These are phyloP conservation scores for Diplodia corticola DNA, from an alignment of 2,329 filamentous ascomycete genomes.

Conservation along the genomic window DNA sequence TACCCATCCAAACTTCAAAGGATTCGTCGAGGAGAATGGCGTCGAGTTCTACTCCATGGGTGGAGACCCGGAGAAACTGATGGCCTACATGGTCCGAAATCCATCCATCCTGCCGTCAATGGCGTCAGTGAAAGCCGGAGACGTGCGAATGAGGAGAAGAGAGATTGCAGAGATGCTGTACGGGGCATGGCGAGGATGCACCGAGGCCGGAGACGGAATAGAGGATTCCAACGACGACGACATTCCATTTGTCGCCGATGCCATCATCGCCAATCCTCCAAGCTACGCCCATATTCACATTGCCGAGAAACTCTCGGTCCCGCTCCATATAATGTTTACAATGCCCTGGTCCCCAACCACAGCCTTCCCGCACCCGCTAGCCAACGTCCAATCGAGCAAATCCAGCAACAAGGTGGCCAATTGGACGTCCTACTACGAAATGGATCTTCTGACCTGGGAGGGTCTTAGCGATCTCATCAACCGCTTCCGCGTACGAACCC, in stretches of 20 bases:
- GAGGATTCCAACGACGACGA: neutral
- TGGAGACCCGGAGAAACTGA: constrained; percentile 76
- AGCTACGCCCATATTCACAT: constrained; percentile 76
- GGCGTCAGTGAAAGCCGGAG: constrained; percentile 70
- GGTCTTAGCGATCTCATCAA: constrained; percentile 75
- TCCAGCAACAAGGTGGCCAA: constrained; percentile 73
- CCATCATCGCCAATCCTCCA: constrained; percentile 77
- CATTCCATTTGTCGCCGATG: constrained; percentile 77
- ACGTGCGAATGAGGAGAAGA: constrained; percentile 65
- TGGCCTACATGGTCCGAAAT: constrained; percentile 89
- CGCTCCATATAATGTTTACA: constrained; percentile 86
- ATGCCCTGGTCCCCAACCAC: constrained; percentile 77
- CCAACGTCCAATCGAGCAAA: constrained; percentile 71
- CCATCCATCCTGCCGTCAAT: constrained; percentile 73
- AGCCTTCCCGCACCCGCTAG: constrained; percentile 74
- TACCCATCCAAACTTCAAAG: constrained; percentile 74
- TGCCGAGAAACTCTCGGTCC: constrained; percentile 72
- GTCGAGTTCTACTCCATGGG: constrained; percentile 81
- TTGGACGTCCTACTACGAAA: constrained; percentile 73
- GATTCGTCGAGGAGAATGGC: constrained; percentile 72
- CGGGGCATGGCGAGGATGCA: constrained; percentile 77
- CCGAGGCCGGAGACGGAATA: constrained; percentile 48
- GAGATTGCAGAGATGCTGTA: constrained; percentile 81
- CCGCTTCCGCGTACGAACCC: constrained; percentile 66
- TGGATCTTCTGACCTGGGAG: constrained; percentile 62